Conservation (phyloP, 2,329 filamentous ascomycete genomes). For the Ophiostoma piceae region DNA sequence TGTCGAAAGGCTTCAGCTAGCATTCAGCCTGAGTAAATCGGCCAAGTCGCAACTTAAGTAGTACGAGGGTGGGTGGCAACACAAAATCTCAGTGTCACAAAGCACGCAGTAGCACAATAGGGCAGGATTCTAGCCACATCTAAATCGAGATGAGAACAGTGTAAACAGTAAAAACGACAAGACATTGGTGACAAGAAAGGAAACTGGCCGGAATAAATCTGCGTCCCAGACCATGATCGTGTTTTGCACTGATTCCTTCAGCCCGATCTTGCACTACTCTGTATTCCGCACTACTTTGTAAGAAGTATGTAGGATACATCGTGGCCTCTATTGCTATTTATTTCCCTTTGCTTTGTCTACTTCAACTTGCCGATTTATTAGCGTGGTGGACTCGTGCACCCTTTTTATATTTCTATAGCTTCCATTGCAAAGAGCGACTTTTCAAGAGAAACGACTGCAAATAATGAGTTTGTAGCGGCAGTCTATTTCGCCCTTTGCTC, state of each 20-base stretch:
- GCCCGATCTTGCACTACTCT: not conserved
- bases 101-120: not conserved
- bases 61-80: not conserved
- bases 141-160: not conserved
- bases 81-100: not conserved
- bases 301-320: too few species aligned
- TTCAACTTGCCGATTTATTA: not conserved
- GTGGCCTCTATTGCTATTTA: too few species aligned
- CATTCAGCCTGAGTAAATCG: not conserved
- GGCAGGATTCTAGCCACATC: not conserved
- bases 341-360: not conserved
- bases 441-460: not conserved
- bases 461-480: not conserved
- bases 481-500: not conserved
- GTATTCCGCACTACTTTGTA: not conserved
- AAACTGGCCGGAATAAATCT: not conserved
- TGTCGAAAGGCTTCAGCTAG: not conserved
- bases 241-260: not conserved
- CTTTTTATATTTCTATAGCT: not conserved
- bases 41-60: not conserved
- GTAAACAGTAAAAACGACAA: not conserved
- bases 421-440: slow-evolving; percentile 3
- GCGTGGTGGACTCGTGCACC: not conserved
- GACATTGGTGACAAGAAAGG: not conserved
- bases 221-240: not conserved